Base-by-base conservation (phyloP, 2,329 filamentous ascomycete species). In the Botrytis paeoniae region DNA sequence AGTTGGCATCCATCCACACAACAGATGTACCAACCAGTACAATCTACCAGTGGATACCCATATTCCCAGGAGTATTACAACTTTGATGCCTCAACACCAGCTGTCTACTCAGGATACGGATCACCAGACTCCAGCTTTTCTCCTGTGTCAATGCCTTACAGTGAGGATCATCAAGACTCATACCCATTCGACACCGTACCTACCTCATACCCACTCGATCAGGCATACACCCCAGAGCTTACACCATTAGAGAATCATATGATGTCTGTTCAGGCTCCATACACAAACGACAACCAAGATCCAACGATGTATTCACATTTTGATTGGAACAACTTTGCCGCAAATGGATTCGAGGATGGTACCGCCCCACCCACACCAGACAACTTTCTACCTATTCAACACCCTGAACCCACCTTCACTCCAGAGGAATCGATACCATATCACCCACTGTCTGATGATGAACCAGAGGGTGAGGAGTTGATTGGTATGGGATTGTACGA, bases 401-500 rank as follows among this genome's bases (percentile, higher is more conserved):
- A 87, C 63, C 80, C 84, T 3, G 83, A 86, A 69, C 82, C 85
- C 22, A 79, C 80, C 32, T 80, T 85, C 16, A 80, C 85, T 45
- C 81, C 85, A 18, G 86, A 89, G 65, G 86, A 88, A 73, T 80
- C 82, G 9, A 84, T 86, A 68, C 81, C 84, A 18, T 88, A 85
- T 74, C 83, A 86, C 72, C 77, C 85, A 9, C 81, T 88, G 37
- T 85, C 87, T 45, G 85, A 88, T 57, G 84, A 88, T 65, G 88
- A 89, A 41, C 80, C 85, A 39, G 84, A 87, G 22, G 91, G 89
- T 54, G 92, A 94, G 78, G 91, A 94, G 74, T 85, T 95, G 2
- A 86, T 94, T n/a, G 93, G 93, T 32, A 91, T 96, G 87, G 93
- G 93, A 0, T 86, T 96, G 0, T 96, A 96, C 81, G 93, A 94